A percentile compares a stretch with the other conserved stretches of the same genome.
Conservation (phyloP, 208 protist genomes). For the Crithidia expoeki region DNA sequence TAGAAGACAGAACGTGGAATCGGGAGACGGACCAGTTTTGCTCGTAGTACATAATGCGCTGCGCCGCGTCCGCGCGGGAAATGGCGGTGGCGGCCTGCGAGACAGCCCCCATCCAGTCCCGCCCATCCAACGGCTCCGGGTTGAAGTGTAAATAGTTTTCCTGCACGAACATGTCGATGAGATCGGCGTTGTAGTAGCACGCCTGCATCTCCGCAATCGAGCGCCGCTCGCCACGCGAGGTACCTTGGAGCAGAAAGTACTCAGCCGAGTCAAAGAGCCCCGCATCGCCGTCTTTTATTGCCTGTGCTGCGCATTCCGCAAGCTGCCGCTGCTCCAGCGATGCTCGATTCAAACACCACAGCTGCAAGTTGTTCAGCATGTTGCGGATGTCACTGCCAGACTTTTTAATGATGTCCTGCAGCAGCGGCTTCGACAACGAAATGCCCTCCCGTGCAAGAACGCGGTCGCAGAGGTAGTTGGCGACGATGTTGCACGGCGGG, state of each 20-base stretch:
- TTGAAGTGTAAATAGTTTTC: conserved; percentile 95
- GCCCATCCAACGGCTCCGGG: conserved; percentile 37
- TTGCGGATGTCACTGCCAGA: conserved; percentile 96
- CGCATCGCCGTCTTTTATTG: conserved; percentile 91
- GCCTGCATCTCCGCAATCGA: conserved; percentile 77
- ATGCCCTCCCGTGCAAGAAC: conserved; percentile 92
- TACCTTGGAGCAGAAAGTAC: conserved; percentile 84
- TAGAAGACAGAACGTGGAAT: conserved; percentile 69
- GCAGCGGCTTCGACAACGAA: conserved; percentile 75
- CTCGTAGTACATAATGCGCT: conserved; percentile 86
- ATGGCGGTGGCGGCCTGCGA: conserved; percentile 65
- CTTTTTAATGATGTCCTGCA: conserved; percentile 91
- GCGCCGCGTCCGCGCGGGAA: conserved; percentile 72
- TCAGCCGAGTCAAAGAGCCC: conserved; percentile 92
- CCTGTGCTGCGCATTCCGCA: conserved; percentile 69
- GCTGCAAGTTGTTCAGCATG: conserved; percentile 96
- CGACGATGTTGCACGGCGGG: conserved; percentile 88
- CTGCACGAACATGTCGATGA: conserved; percentile 95
- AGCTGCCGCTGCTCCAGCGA: conserved; percentile 69
- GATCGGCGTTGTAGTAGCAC: conserved; percentile 92
- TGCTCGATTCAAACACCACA: conserved; percentile 80
- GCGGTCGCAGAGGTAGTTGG: conserved; percentile 85
- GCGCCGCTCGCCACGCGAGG: conserved; percentile 56
- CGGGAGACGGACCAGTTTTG: conserved; percentile 91
- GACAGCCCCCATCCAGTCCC: conserved; percentile 43